These are phyloP conservation scores for Sporobolomyces phaffii DNA, from an alignment of 768 basidiomycete species.

Conservation along the genomic window DNA sequence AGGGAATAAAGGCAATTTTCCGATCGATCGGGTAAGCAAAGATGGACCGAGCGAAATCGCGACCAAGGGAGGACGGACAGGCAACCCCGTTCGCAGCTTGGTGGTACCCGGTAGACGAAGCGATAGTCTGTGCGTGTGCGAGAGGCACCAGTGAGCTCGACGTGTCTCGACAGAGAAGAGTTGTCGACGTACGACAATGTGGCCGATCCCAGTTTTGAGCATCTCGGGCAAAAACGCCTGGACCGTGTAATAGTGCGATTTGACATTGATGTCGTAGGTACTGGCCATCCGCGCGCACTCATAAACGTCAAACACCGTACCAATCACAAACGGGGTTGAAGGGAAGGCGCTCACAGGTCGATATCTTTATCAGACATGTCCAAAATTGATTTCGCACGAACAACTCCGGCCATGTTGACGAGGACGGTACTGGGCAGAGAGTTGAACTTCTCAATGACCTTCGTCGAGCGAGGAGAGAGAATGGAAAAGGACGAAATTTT, in stretches of 20 bases:
- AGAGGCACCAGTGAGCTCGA: slow-evolving; percentile 45
- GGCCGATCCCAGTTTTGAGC: slow-evolving; percentile 69
- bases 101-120: slow-evolving; percentile 67
- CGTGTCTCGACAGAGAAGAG: too few species aligned
- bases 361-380: slow-evolving; percentile 74
- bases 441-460: slow-evolving; percentile 79
- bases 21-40: not conserved
- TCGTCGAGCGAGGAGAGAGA: slow-evolving; percentile 1
- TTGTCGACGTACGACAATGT: slow-evolving; percentile 59
- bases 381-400: slow-evolving; percentile 77
- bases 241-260: slow-evolving; percentile 84
- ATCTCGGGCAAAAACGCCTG: slow-evolving; percentile 89
- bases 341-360: slow-evolving; percentile 57
- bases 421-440: slow-evolving; percentile 65
- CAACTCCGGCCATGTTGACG: slow-evolving; percentile 91
- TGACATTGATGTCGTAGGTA: slow-evolving; percentile 80
- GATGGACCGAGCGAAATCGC: too few species aligned
- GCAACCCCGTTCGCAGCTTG: slow-evolving; percentile 15
- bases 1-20: slow-evolving; percentile 50
- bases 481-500: not conserved
- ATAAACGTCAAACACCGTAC: too few species aligned
- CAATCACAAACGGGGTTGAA: too few species aligned
- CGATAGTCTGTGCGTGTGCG: slow-evolving; percentile 66
- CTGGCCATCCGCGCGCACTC: slow-evolving; percentile 48
- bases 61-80: slow-evolving; percentile 5